Evolutionary conservation across 495 filamentous ascomycete species (phyloP).

Genomic region (Letharia lupina): DNA sequence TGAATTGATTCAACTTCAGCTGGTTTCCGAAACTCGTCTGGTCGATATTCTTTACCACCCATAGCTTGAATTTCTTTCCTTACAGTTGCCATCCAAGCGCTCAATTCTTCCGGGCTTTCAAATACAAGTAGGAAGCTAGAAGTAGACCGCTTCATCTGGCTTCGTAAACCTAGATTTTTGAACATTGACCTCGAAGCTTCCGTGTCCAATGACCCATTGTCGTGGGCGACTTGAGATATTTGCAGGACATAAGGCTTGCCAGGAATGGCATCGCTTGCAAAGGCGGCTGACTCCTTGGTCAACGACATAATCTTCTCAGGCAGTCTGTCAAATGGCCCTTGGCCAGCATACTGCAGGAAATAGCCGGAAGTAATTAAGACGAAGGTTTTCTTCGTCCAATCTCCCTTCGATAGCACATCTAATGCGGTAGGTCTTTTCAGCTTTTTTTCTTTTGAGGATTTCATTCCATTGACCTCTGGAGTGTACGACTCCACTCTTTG

Average conservation of each 20-base stretch:
- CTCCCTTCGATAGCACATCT: conserved; percentile 51
- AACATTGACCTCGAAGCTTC: conserved; percentile 55
- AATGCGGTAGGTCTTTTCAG: conserved; percentile 43
- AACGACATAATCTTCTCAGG: conserved; percentile 84
- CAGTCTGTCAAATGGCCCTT: conserved; percentile 68
- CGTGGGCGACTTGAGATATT: conserved; percentile 65
- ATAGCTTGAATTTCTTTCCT: conserved; percentile 59
- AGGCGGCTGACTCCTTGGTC: conserved; percentile 79
- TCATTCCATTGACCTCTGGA: conserved; percentile 7
- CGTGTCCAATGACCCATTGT: conserved; percentile 41
- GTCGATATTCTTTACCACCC: conserved; percentile 53
- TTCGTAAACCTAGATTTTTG: conserved; percentile 60
- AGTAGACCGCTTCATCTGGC: conserved; percentile 51
- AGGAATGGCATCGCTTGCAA: conserved; percentile 86
- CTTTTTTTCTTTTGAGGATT: conserved; percentile 38
- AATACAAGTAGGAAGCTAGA: conserved; percentile 73
- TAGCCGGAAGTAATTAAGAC: conserved; percentile 74
- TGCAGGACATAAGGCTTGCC: conserved; percentile 91
- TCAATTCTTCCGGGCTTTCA: conserved; percentile 75
- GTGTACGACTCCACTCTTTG: conserved; percentile 28
- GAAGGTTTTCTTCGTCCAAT: conserved; percentile 80
- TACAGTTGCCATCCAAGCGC: conserved; percentile 61
- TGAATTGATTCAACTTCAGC: conserved; percentile 30
- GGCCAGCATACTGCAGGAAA: conserved; percentile 77
- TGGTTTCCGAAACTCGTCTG: conserved; percentile 44